Conservation (phyloP, 164 flowering plant species). For the Umbilicus rupestris region DNA sequence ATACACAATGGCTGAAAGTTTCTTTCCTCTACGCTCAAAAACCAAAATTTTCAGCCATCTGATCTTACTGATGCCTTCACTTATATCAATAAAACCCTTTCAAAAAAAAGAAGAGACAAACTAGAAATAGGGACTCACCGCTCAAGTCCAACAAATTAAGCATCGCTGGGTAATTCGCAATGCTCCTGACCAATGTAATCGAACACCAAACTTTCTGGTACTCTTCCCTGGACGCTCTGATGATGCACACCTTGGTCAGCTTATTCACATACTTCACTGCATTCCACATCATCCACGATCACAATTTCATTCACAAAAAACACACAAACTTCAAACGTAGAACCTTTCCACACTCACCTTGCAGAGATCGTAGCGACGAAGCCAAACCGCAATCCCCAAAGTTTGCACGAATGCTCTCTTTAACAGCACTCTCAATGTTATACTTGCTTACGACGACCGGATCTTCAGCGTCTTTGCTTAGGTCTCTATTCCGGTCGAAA, state of each 20-base stretch:
- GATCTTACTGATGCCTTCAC: neutral
- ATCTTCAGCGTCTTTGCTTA: conserved; percentile 30
- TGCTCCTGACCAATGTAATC: conserved; percentile 66
- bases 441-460: conserved; percentile 51
- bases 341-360: conserved; percentile 30
- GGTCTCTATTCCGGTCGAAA: conserved; percentile 57
- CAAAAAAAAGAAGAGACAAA: neutral
- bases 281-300: neutral
- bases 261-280: conserved; percentile 88
- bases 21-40: too few relatives aligned
- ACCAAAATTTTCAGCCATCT: too few relatives aligned
- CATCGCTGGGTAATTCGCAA: conserved; percentile 61
- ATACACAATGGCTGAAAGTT: too few relatives aligned
- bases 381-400: conserved; percentile 97
- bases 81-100: neutral
- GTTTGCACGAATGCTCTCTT: conserved; percentile 63
- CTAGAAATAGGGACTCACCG: conserved; percentile 46
- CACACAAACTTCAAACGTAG: neutral
- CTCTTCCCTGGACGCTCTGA: conserved; percentile 65
- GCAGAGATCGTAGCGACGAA: conserved; percentile 58
- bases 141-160: conserved; percentile 64
- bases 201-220: conserved; percentile 74
- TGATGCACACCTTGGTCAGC: conserved; percentile 68
- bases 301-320: neutral
- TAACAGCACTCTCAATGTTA: conserved; percentile 67